Percentiles rank a stretch among this genome's conserved stretches.
Evolutionary conservation across 2,329 filamentous ascomycete species (phyloP).

Genomic region (Lachnellula arida): DNA sequence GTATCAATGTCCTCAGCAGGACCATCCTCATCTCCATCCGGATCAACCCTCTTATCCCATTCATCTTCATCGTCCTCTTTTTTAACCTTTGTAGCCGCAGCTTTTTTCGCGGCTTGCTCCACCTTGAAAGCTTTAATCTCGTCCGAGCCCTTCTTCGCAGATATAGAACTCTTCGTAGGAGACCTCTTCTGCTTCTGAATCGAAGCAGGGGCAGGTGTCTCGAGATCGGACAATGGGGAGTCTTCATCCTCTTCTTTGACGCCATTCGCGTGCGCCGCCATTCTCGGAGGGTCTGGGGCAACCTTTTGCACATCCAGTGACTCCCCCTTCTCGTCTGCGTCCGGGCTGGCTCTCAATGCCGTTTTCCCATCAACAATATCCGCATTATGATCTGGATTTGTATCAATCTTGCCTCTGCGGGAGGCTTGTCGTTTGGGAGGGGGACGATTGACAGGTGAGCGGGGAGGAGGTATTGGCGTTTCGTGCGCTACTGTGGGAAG

Average conservation of each 20-base stretch:
- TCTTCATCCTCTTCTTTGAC: slow-evolving; percentile 18
- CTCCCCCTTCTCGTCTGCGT: slow-evolving; percentile 29
- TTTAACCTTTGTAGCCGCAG: slow-evolving; percentile 22
- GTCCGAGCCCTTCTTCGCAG: slow-evolving; percentile 31
- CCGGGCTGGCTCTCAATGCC: slow-evolving; percentile 30
- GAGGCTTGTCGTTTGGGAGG: slow-evolving; percentile 20
- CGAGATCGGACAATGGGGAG: slow-evolving; percentile 19
- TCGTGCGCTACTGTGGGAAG: not conserved
- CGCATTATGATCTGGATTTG: slow-evolving; percentile 29
- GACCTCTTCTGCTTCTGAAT: slow-evolving; percentile 25
- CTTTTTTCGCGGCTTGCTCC: slow-evolving; percentile 30
- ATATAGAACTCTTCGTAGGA: slow-evolving; percentile 29
- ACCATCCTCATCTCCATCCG: slow-evolving; percentile 27
- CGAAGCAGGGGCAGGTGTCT: slow-evolving; percentile 5
- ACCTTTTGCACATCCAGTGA: slow-evolving; percentile 19
- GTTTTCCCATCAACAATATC: slow-evolving; percentile 29
- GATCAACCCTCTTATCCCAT: slow-evolving; percentile 25
- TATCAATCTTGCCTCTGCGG: slow-evolving; percentile 22
- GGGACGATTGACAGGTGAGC: slow-evolving; percentile 6
- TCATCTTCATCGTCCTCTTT: slow-evolving; percentile 25
- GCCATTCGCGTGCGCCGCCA: slow-evolving; percentile 8
- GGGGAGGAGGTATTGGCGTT: slow-evolving; percentile 13
- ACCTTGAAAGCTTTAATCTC: slow-evolving; percentile 31
- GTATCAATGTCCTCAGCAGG: slow-evolving; percentile 26
- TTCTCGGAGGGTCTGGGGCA: not conserved